These are phyloP conservation scores for Gossypium australe DNA, from an alignment of 345 rosid genomes.

Conservation along the genomic window DNA sequence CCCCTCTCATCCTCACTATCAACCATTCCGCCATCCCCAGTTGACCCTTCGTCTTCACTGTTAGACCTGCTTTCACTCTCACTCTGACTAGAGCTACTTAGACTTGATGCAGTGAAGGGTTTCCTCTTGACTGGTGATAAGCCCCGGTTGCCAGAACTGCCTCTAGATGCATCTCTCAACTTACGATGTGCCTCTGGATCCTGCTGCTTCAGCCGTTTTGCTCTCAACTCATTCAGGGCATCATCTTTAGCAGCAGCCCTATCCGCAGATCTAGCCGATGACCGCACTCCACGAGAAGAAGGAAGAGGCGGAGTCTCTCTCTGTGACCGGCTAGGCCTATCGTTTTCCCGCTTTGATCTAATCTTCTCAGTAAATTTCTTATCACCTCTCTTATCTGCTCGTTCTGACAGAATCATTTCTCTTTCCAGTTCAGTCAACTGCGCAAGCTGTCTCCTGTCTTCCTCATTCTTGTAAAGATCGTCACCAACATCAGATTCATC, in stretches of 20 bases:
- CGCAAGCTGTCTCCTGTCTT: constrained; percentile 65
- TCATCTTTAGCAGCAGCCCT: constrained; percentile 92
- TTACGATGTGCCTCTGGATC: constrained; percentile 80
- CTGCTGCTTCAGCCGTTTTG: constrained; percentile 88
- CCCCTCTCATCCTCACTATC: constrained; percentile 92
- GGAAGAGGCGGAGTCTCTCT: constrained; percentile 64
- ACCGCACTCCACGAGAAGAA: constrained; percentile 64
- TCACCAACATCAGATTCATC: constrained; percentile 88
- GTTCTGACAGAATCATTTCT: constrained; percentile 82
- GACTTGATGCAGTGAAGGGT: constrained; percentile 47
- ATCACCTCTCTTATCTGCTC: constrained; percentile 90
- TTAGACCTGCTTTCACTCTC: constrained; percentile 78
- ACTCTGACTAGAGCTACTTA: constrained; percentile 86
- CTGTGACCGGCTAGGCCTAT: constrained; percentile 48
- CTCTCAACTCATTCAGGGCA: constrained; percentile 83
- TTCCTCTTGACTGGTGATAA: constrained; percentile 69
- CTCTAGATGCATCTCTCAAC: constrained; percentile 71
- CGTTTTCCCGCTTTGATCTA: constrained; percentile 68
- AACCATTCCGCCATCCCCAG: constrained; percentile 74
- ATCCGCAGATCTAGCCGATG: constrained; percentile 91
- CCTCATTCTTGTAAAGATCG: constrained; percentile 87
- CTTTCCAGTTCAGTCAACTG: constrained; percentile 84
- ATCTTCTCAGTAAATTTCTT: constrained; percentile 80
- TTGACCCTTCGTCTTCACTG: constrained; percentile 84
- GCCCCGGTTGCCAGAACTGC: constrained; percentile 51